phyloP scores from a whole-genome alignment of 2,329 filamentous ascomycete genomes.

The Hypoxylon sp. region DNA sequence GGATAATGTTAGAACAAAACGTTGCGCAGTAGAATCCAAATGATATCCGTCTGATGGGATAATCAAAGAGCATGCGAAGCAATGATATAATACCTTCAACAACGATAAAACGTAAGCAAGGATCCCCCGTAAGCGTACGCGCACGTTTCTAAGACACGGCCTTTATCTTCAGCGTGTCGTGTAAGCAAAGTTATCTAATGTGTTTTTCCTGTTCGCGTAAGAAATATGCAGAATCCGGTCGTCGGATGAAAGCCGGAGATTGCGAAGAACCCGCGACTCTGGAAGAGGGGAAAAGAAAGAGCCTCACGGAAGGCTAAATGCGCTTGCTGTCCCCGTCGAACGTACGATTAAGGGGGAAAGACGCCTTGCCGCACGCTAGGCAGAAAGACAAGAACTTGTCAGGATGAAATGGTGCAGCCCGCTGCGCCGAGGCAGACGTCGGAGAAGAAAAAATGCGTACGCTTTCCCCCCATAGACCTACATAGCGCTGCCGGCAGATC shows the following conservation, averaged over 20 bases:
- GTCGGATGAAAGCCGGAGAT: constrained; percentile 17
- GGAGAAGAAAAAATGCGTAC: constrained; percentile 16
- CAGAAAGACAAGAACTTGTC: constrained; percentile 9
- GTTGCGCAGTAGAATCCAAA: constrained; percentile 1
- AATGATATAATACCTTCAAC: not conserved
- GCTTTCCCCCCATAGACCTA: constrained; percentile 8
- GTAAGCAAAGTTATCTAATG: not conserved
- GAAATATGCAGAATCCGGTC: constrained; percentile 16
- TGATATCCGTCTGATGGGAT: not conserved
- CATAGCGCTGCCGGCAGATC: constrained; percentile 21
- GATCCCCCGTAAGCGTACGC: constrained; percentile 3
- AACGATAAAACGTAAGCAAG: not conserved
- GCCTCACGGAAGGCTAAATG: constrained; percentile 13
- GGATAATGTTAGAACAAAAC: not conserved
- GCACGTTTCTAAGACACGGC: not conserved
- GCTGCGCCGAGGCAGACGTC: constrained; percentile 10
- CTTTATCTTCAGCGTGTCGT: not conserved
- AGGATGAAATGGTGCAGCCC: not conserved
- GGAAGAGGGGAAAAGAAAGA: constrained; percentile 1
- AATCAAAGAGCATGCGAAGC: not conserved
- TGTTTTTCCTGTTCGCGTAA: constrained; percentile 9
- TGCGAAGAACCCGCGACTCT: constrained; percentile 12
- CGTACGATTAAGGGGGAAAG: constrained; percentile 4
- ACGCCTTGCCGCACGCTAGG: constrained; percentile 2
- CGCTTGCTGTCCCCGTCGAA: constrained; percentile 1